phyloP scores from a whole-genome alignment of 2,329 filamentous ascomycete species.

The Xylaria digitata region DNA sequence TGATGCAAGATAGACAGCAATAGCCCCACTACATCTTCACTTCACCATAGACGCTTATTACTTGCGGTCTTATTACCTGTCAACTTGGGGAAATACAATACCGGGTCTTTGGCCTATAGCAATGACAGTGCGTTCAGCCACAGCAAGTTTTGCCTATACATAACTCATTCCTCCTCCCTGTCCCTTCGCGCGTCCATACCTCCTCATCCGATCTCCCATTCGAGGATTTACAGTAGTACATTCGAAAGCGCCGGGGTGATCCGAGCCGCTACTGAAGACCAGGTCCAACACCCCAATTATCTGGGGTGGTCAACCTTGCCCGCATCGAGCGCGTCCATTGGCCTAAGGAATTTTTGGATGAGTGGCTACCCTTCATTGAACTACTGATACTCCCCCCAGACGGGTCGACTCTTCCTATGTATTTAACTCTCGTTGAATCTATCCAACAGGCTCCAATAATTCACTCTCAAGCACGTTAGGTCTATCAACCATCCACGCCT shows the following conservation, averaged over 20 bases:
- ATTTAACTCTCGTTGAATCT: conserved; percentile 18
- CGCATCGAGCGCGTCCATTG: conserved; percentile 43
- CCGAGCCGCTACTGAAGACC: conserved; percentile 39
- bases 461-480: conserved; percentile 3
- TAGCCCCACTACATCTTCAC: conserved; percentile 47
- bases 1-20: conserved; percentile 46
- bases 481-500: conserved; percentile 1
- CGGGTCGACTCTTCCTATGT: conserved; percentile 32
- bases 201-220: conserved; percentile 39
- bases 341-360: conserved; percentile 39
- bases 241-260: conserved; percentile 42
- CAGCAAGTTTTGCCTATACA: conserved; percentile 40
- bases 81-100: conserved; percentile 44
- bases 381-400: conserved; percentile 18
- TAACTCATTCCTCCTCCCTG: conserved; percentile 41
- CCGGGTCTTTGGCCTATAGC: conserved; percentile 31
- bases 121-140: conserved; percentile 40
- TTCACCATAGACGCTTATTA: conserved; percentile 41
- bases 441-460: conserved; percentile 21
- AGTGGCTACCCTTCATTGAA: conserved; percentile 39
- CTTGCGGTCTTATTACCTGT: conserved; percentile 40
- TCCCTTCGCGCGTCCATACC: conserved; percentile 37
- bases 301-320: conserved; percentile 40
- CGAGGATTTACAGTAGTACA: conserved; percentile 36
- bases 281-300: conserved; percentile 41